Conservation (phyloP, 345 rosid genomes). For the Populus ilicifolia region DNA sequence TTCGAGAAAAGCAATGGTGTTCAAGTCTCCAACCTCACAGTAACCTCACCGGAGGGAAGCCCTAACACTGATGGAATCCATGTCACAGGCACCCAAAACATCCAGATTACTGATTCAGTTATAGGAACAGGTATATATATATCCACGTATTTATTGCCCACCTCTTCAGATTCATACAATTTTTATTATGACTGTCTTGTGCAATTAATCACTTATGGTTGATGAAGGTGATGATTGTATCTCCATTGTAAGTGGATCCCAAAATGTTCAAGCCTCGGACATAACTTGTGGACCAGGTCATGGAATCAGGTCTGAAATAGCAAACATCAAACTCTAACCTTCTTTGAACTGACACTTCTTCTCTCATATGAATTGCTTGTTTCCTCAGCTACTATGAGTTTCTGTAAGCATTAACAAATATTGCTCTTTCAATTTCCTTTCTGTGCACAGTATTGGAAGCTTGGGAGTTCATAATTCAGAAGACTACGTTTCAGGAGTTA, state of each 20-base stretch:
- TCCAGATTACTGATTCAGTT: conserved; percentile 40
- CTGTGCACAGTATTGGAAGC: conserved; percentile 62
- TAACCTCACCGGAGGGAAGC: conserved; percentile 55
- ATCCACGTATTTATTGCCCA: background rate
- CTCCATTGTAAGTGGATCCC: conserved; percentile 54
- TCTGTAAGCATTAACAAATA: background rate
- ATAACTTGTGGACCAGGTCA: conserved; percentile 74
- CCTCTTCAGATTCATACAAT: background rate
- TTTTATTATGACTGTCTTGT: background rate
- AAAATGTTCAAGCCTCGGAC: conserved; percentile 41
- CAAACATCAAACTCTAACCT: background rate
- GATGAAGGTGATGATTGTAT: conserved; percentile 80
- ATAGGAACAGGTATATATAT: conserved; percentile 58
- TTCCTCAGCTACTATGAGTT: background rate
- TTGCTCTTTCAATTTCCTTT: background rate
- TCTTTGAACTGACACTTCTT: background rate
- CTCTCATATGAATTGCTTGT: background rate
- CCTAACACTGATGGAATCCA: conserved; percentile 97
- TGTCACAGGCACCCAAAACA: conserved; percentile 56
- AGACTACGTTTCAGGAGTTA: conserved; percentile 67
- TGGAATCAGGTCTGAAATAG: conserved; percentile 50
- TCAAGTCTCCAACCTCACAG: conserved; percentile 40
- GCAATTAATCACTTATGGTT: background rate
- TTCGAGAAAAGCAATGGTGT: conserved; percentile 51
- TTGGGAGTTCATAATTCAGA: conserved; percentile 50